These are phyloP conservation scores for Hypoxylon sp. DNA, from an alignment of 2,329 filamentous ascomycete species.

Conservation along the genomic window DNA sequence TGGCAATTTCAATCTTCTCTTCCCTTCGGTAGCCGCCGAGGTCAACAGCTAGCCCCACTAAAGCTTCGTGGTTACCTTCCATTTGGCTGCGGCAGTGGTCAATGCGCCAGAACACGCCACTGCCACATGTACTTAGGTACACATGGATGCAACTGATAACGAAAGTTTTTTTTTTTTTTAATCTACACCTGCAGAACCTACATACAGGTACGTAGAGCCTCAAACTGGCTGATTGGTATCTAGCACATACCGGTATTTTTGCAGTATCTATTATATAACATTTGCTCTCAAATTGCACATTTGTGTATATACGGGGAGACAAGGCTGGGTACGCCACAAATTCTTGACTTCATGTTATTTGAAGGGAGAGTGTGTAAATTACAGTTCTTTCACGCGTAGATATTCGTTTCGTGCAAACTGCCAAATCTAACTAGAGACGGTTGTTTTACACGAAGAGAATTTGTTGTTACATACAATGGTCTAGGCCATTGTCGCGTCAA, in stretches of 20 bases:
- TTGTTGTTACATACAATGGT: constrained; percentile 41
- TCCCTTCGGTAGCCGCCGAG: constrained; percentile 34
- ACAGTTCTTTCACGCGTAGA: background rate
- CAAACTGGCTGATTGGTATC: background rate
- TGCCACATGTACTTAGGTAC: constrained; percentile 1
- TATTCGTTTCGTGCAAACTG: constrained; percentile 17
- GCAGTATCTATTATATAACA: too few species aligned
- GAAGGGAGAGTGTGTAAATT: constrained; percentile 25
- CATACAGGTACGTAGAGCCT: background rate
- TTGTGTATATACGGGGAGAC: background rate
- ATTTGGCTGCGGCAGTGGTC: constrained; percentile 31
- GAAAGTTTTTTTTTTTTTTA: too few species aligned
- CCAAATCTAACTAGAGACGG: constrained; percentile 6
- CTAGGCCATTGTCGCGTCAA: constrained; percentile 13
- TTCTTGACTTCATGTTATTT: background rate
- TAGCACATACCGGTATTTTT: too few species aligned
- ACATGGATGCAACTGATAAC: too few species aligned
- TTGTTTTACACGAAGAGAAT: constrained; percentile 18
- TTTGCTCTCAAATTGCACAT: background rate
- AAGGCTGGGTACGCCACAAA: background rate
- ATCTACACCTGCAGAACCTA: too few species aligned
- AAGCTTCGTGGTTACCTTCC: constrained; percentile 40
- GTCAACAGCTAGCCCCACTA: constrained; percentile 33
- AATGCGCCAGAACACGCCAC: constrained; percentile 14
- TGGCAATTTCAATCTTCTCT: constrained; percentile 20